Base-by-base conservation (phyloP, 208 protist genomes). In the Crithidia acanthocephali region DNA sequence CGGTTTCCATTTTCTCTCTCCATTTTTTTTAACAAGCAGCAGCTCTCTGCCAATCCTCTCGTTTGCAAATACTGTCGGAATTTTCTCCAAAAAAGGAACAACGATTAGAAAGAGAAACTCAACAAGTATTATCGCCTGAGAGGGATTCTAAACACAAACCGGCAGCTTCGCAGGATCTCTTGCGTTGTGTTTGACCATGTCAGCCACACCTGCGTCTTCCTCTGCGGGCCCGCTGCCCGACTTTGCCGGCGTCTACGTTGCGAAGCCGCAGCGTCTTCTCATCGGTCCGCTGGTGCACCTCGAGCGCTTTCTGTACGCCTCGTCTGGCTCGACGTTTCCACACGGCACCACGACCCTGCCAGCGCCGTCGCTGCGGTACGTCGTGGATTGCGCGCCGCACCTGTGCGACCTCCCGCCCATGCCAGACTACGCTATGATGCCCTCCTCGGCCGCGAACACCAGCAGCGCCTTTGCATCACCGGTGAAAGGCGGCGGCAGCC, bases 181-280 rank as follows among this genome's bases (percentile, higher is more conserved):
- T n/a, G n/a, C n/a, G 45, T 50, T 22, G 9, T 50, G 27, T 27
- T 35, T 48, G 22, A 20, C 33, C 16, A 16, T 25, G 47, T 37
- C 16, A 28, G 3, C 51, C 2, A 27, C 64, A 6, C 2, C 25
- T 20, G 30, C 30, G 23, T 53, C 45, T 23, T 59, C 56, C 40
- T 65, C 50, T 0, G 28, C 37, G 11, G 27, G 11, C 28, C 15
- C 52, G 52, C 25, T 51, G 33, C 48, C 50, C 5, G 33, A 44
- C 40, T 63, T 71, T 27, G 73, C 68, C 32, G 74, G 74, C 47
- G 71, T 80, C 7, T 80, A 76, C 70, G 68, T 55, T 10, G 74
- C 66, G 5, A 75, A 75, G 62, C 57, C 63, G 6, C 51, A 45
- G 13, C 52, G 68, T 15, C 47, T 85, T 11, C 63, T 80, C 11